phyloP scores from a whole-genome alignment of 768 basidiomycete genomes.

The Rubroboletus pulcherrimus region DNA sequence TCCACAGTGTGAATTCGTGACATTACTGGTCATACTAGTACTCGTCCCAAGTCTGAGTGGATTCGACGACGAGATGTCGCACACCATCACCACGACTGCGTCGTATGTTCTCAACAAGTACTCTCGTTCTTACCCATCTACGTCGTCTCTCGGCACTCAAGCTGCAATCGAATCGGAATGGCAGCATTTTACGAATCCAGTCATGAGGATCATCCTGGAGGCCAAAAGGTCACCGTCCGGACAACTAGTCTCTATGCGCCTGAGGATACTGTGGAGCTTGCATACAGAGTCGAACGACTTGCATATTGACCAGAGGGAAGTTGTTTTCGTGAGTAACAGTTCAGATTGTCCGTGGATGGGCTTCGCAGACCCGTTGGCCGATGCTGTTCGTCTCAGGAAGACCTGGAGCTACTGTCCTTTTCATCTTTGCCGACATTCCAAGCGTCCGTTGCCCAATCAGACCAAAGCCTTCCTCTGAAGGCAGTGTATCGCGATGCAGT shows the following conservation, averaged over 20 bases:
- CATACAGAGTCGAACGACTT: constrained; percentile 35
- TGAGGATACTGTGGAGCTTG: constrained; percentile 65
- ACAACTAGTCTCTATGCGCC: constrained; percentile 58
- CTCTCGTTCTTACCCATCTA: constrained; percentile 56
- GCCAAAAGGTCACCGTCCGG: constrained; percentile 46
- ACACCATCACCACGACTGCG: constrained; percentile 51
- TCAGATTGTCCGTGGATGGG: background rate
- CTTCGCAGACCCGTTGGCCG: background rate
- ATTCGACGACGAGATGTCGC: constrained; percentile 21
- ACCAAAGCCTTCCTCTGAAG: constrained; percentile 68
- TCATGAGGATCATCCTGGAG: constrained; percentile 61
- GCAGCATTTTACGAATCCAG: constrained; percentile 76
- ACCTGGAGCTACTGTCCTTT: constrained; percentile 69
- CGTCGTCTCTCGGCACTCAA: constrained; percentile 11
- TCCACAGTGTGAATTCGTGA: background rate
- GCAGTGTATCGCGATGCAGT: constrained; percentile 72
- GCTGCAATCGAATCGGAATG: constrained; percentile 48
- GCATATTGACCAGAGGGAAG: constrained; percentile 47
- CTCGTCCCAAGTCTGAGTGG: background rate
- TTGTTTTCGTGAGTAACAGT: constrained; percentile 57
- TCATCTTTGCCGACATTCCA: constrained; percentile 41
- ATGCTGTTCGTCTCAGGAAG: constrained; percentile 50
- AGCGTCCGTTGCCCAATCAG: constrained; percentile 29
- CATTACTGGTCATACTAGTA: background rate
- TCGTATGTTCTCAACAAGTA: constrained; percentile 61